phyloP scores from a whole-genome alignment of 345 rosid genomes.

The Eucalyptus decipiens region DNA sequence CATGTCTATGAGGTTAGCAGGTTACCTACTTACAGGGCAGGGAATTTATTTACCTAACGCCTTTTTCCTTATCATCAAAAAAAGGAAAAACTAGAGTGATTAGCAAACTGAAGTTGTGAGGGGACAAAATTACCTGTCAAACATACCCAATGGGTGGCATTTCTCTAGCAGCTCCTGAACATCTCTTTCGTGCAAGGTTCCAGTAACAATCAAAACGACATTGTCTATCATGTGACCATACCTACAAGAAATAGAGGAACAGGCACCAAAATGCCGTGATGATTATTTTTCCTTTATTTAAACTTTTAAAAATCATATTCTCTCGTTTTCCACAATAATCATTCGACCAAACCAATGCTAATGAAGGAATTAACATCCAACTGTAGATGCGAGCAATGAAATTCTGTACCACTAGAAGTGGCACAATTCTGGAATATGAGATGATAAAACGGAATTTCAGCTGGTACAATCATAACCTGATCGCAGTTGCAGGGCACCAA shows the following conservation, averaged over 20 bases:
- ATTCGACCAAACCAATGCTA: not conserved
- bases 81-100: not conserved
- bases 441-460: not conserved
- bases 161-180: conserved; percentile 94
- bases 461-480: not conserved
- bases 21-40: not conserved
- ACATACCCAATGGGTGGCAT: conserved; percentile 99
- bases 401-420: not conserved
- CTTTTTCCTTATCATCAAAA: not conserved
- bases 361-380: not conserved
- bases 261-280: not conserved
- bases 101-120: not conserved
- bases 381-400: not conserved
- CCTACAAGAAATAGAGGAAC: conserved; percentile 19
- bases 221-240: conserved; percentile 99
- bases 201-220: conserved; percentile 97
- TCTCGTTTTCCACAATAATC: not conserved
- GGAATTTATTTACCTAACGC: not conserved
- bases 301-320: not conserved
- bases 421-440: not conserved
- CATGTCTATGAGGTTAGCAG: not conserved
- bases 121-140: conserved; percentile 61
- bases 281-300: not conserved
- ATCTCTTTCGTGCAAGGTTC: conserved; percentile 98
- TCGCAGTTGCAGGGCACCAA: not conserved